phyloP scores from a whole-genome alignment of 2,329 filamentous ascomycete genomes.

The Sclerotinia nivalis region DNA sequence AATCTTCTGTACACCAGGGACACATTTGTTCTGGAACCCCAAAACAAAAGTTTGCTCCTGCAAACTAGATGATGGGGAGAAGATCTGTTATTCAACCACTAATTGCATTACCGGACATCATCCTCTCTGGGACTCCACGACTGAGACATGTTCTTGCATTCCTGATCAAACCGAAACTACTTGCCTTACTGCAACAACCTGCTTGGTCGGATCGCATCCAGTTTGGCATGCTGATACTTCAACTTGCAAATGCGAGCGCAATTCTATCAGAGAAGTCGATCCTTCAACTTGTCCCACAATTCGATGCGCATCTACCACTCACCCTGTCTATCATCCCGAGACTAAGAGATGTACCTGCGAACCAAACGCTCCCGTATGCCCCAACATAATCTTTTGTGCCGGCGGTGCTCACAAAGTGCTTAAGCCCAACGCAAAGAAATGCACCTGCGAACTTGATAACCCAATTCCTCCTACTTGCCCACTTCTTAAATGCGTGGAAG shows the following conservation, averaged over 20 bases:
- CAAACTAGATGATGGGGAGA: slow-evolving; percentile 21
- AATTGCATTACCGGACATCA: slow-evolving; percentile 12
- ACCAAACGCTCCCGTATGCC: slow-evolving; percentile 20
- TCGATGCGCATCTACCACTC: slow-evolving; percentile 25
- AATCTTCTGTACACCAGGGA: slow-evolving; percentile 23
- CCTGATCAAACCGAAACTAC: slow-evolving; percentile 13
- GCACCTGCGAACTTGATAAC: slow-evolving; percentile 28
- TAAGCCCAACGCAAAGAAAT: slow-evolving; percentile 24
- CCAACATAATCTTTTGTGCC: slow-evolving; percentile 28
- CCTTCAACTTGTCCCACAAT: slow-evolving; percentile 27
- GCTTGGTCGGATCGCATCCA: slow-evolving; percentile 7
- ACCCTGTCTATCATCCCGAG: slow-evolving; percentile 28
- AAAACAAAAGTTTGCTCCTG: slow-evolving; percentile 22
- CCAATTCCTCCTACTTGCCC: slow-evolving; percentile 26
- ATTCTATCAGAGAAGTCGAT: slow-evolving; percentile 14
- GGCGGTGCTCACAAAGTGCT: slow-evolving; percentile 25
- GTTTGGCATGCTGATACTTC: slow-evolving; percentile 12
- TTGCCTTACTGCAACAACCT: slow-evolving; percentile 15
- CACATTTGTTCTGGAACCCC: slow-evolving; percentile 26
- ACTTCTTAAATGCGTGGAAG: slow-evolving; percentile 28
- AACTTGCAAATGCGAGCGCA: slow-evolving; percentile 14
- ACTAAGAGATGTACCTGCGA: slow-evolving; percentile 30
- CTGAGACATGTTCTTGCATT: slow-evolving; percentile 24
- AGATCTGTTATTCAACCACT: slow-evolving; percentile 21
- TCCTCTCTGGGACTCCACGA: slow-evolving; percentile 18